Evolutionary conservation across 2,329 filamentous ascomycete species (phyloP).

Genomic region (Westerdykella ornata): DNA sequence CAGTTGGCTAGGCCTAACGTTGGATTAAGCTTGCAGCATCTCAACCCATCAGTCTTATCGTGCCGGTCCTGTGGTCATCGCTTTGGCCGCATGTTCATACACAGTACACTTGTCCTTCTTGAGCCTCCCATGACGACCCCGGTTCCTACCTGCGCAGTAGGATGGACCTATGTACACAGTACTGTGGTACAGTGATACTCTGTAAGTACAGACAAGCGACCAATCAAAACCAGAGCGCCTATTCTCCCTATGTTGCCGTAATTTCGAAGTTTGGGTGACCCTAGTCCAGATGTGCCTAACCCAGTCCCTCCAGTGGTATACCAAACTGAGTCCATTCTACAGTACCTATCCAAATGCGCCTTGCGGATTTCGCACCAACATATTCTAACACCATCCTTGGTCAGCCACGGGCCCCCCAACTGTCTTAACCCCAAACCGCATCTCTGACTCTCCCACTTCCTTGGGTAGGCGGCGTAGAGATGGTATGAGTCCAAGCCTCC

Average conservation of each 20-base stretch:
- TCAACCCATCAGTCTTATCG: too few relatives aligned
- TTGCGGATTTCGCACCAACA: not conserved
- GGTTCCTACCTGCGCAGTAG: too few relatives aligned
- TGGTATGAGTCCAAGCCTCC: conserved; percentile 62
- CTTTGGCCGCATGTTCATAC: too few relatives aligned
- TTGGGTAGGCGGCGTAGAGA: conserved; percentile 40
- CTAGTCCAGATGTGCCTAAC: not conserved
- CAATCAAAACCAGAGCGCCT: not conserved
- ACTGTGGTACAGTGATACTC: not conserved
- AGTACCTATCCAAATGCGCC: not conserved
- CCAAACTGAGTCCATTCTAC: not conserved
- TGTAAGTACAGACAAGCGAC: too few relatives aligned
- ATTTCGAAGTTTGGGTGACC: not conserved
- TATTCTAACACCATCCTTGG: not conserved
- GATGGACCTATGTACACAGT: too few relatives aligned
- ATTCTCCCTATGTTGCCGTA: not conserved
- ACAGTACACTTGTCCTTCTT: too few relatives aligned
- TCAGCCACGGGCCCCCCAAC: not conserved
- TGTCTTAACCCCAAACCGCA: conserved; percentile 40
- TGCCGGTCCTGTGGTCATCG: too few relatives aligned
- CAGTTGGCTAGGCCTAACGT: too few relatives aligned
- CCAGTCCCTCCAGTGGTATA: not conserved
- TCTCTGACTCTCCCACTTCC: conserved; percentile 41
- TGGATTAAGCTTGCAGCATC: too few relatives aligned
- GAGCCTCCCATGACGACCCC: too few relatives aligned